A percentile compares a stretch with the other conserved stretches of the same genome.
Evolutionary conservation across 2,329 filamentous ascomycete genomes (phyloP).

Genomic region (Dendrostoma leiphaemia): DNA sequence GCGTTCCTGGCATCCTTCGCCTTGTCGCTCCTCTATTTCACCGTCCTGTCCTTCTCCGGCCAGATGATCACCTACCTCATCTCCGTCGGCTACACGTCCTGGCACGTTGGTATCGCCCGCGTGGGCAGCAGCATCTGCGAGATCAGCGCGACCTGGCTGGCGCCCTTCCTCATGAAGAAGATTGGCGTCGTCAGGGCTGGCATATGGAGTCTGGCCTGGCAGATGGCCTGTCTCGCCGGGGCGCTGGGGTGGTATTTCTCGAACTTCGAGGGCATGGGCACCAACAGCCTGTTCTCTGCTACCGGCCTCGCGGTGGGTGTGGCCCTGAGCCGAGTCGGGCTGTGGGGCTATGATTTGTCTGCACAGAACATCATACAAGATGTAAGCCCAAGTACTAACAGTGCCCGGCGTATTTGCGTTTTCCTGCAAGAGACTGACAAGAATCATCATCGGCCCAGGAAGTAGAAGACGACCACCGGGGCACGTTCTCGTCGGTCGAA

Average conservation of each 20-base stretch:
- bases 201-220: constrained; percentile 70
- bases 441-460: constrained; percentile 36
- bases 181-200: constrained; percentile 63
- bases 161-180: constrained; percentile 51
- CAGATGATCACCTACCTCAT: constrained; percentile 66
- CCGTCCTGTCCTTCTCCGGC: constrained; percentile 55
- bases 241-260: constrained; percentile 43
- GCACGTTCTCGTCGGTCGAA: constrained; percentile 67
- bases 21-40: constrained; percentile 59
- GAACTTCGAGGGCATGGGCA: constrained; percentile 19
- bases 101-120: constrained; percentile 52
- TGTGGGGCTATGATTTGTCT: constrained; percentile 62
- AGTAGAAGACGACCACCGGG: constrained; percentile 55
- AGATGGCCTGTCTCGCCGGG: constrained; percentile 53
- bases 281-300: constrained; percentile 36
- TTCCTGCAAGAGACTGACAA: background rate
- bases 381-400: too few species aligned
- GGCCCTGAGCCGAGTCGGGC: constrained; percentile 55
- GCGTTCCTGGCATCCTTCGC: constrained; percentile 62
- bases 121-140: constrained; percentile 54
- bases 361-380: constrained; percentile 62
- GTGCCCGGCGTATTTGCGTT: too few species aligned
- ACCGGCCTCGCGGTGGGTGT: constrained; percentile 48
- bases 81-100: constrained; percentile 48
- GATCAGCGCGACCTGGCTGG: constrained; percentile 59